Percentiles rank a stretch among this genome's conserved stretches.
Evolutionary conservation across 768 basidiomycete species (phyloP).

Genomic region (Hebeloma cylindrosporum): DNA sequence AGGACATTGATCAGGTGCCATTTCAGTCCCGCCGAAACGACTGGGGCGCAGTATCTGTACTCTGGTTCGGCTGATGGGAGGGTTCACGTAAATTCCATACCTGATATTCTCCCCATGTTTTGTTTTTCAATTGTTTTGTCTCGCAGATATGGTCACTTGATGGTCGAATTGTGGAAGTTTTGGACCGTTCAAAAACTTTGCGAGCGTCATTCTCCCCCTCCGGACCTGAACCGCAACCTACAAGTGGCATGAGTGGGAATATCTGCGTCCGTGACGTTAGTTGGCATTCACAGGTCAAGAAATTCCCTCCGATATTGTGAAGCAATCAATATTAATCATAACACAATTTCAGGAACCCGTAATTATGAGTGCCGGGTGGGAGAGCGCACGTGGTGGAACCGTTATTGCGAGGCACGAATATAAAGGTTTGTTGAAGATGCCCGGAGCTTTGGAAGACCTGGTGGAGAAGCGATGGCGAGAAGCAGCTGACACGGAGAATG

Average conservation of each 20-base stretch:
- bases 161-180: slow-evolving; percentile 76
- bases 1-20: slow-evolving; percentile 94
- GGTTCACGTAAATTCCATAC: slow-evolving; percentile 60
- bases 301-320: not conserved
- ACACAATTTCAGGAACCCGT: slow-evolving; percentile 65
- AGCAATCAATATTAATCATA: slow-evolving; percentile 2
- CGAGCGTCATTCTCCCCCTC: slow-evolving; percentile 77
- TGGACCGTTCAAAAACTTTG: slow-evolving; percentile 75
- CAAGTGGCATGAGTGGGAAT: slow-evolving; percentile 27
- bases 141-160: slow-evolving; percentile 94
- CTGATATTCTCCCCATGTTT: not conserved
- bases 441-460: slow-evolving; percentile 69
- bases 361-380: slow-evolving; percentile 92
- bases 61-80: slow-evolving; percentile 87
- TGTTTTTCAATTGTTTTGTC: slow-evolving; percentile 4
- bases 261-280: slow-evolving; percentile 89
- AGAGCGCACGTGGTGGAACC: slow-evolving; percentile 60
- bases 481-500: slow-evolving; percentile 21
- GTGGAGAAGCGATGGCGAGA: slow-evolving; percentile 47
- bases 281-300: slow-evolving; percentile 80
- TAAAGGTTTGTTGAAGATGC: slow-evolving; percentile 84
- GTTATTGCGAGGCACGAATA: slow-evolving; percentile 92
- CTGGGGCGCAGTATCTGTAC: slow-evolving; percentile 91
- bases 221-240: slow-evolving; percentile 45
- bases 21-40: slow-evolving; percentile 92